A percentile compares a stretch with the other conserved stretches of the same genome.
These are phyloP conservation scores for Trichoderma breve DNA, from an alignment of 2,329 filamentous ascomycete species.

Conservation along the genomic window DNA sequence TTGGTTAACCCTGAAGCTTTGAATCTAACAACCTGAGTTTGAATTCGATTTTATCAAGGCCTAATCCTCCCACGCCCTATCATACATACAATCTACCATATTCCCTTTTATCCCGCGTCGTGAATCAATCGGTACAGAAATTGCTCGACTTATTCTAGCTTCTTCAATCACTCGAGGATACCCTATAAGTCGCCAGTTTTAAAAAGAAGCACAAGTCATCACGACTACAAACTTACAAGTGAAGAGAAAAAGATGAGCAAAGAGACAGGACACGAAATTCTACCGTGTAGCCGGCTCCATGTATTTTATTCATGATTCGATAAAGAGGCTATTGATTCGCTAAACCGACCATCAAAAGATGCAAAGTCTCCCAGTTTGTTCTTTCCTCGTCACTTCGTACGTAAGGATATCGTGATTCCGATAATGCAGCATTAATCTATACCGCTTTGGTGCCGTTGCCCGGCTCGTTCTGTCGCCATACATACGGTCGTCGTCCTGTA, in stretches of 20 bases:
- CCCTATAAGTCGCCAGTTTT: background rate
- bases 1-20: background rate
- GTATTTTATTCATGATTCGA: background rate
- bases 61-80: too few relatives aligned
- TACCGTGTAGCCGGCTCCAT: background rate
- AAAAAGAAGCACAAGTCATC: background rate
- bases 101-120: background rate
- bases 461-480: slow-evolving; percentile 25
- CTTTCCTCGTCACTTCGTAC: slow-evolving; percentile 60
- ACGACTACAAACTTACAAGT: background rate
- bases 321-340: background rate
- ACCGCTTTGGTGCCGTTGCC: slow-evolving; percentile 45
- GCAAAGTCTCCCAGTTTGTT: slow-evolving; percentile 36
- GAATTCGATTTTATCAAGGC: background rate
- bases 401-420: slow-evolving; percentile 66
- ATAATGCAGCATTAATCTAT: slow-evolving; percentile 70
- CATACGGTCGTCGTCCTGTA: slow-evolving; percentile 44
- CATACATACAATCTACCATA: background rate
- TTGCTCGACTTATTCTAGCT: background rate
- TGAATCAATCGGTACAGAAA: background rate
- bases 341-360: slow-evolving; percentile 31
- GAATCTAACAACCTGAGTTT: background rate
- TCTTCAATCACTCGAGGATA: background rate
- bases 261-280: background rate
- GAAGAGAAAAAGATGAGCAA: background rate